phyloP scores from a whole-genome alignment of 768 basidiomycete genomes.

The Daedalea quercina region DNA sequence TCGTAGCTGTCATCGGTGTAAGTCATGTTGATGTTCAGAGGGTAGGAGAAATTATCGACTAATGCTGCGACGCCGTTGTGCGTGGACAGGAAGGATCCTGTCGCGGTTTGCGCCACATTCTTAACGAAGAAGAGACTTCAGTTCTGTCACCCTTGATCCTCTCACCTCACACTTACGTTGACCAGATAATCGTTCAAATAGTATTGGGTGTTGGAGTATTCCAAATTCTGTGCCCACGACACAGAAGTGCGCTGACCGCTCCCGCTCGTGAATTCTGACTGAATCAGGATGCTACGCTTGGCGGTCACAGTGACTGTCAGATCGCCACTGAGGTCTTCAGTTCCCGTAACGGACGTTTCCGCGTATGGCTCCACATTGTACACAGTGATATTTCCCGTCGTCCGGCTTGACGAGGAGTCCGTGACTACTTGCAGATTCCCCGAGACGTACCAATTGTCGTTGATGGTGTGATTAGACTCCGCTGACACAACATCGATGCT shows the following conservation, averaged over 20 bases:
- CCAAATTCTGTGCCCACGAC: slow-evolving; percentile 52
- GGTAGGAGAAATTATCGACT: slow-evolving; percentile 48
- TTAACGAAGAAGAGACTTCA: slow-evolving; percentile 12
- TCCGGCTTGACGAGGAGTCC: slow-evolving; percentile 54
- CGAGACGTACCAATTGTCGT: slow-evolving; percentile 76
- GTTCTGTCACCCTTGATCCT: too few species aligned
- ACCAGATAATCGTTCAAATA: slow-evolving; percentile 41
- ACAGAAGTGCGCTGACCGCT: slow-evolving; percentile 52
- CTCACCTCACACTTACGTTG: slow-evolving; percentile 26
- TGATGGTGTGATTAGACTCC: slow-evolving; percentile 56
- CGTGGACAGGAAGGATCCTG: slow-evolving; percentile 38
- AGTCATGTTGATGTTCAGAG: slow-evolving; percentile 38
- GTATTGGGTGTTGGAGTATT: slow-evolving; percentile 57
- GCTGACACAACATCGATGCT: slow-evolving; percentile 70
- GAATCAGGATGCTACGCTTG: slow-evolving; percentile 48
- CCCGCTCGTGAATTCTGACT: slow-evolving; percentile 54
- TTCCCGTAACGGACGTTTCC: slow-evolving; percentile 39
- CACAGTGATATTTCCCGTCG: slow-evolving; percentile 58
- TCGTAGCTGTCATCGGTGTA: slow-evolving; percentile 20
- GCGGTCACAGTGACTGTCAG: slow-evolving; percentile 60
- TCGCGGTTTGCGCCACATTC: slow-evolving; percentile 45
- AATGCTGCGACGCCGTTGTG: slow-evolving; percentile 40
- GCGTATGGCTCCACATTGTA: slow-evolving; percentile 58
- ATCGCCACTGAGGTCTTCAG: slow-evolving; percentile 32
- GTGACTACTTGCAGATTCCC: slow-evolving; percentile 62